Conservation (phyloP, 805 yeast species). For the Kodamaea leandrae region DNA sequence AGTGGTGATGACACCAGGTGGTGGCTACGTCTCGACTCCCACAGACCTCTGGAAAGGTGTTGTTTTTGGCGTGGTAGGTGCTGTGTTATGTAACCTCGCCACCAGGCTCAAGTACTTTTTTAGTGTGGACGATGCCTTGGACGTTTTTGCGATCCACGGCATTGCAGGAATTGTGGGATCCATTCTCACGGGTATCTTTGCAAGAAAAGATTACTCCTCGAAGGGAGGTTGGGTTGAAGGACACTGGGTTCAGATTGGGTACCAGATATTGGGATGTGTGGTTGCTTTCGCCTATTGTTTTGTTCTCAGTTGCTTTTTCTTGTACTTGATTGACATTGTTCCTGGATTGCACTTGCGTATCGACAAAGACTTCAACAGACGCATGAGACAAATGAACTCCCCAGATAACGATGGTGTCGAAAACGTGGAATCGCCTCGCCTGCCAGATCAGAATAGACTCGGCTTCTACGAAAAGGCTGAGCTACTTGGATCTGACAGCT, state of each 20-base stretch:
- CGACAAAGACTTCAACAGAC: slow-evolving; percentile 36
- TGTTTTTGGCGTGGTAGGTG: slow-evolving; percentile 40
- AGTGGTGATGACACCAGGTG: slow-evolving; percentile 43
- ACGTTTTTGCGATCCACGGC: slow-evolving; percentile 44
- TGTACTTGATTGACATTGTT: slow-evolving; percentile 35
- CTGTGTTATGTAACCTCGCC: slow-evolving; percentile 33
- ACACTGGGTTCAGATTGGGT: slow-evolving; percentile 41
- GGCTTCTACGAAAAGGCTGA: slow-evolving; percentile 28
- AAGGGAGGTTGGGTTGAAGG: slow-evolving; percentile 42
- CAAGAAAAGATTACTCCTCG: slow-evolving; percentile 29
- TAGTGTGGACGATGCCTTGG: slow-evolving; percentile 42
- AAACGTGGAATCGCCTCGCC: slow-evolving; percentile 14
- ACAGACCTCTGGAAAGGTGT: slow-evolving; percentile 40
- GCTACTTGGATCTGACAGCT: slow-evolving; percentile 36
- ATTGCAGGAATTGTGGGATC: slow-evolving; percentile 42
- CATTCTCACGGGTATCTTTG: slow-evolving; percentile 40
- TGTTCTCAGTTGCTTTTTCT: slow-evolving; percentile 27
- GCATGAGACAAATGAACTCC: slow-evolving; percentile 19
- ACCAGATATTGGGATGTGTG: slow-evolving; percentile 37
- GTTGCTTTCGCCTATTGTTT: slow-evolving; percentile 36
- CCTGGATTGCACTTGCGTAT: slow-evolving; percentile 44
- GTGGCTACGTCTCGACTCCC: slow-evolving; percentile 37
- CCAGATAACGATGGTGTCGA: too few species aligned
- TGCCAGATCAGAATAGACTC: slow-evolving; percentile 4
- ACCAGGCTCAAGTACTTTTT: slow-evolving; percentile 40